Evolutionary conservation across 1,284 basidiomycete species (phyloP), one percentile per base, ranked within the genome.

Genomic region (Megacollybia platyphylla): DNA sequence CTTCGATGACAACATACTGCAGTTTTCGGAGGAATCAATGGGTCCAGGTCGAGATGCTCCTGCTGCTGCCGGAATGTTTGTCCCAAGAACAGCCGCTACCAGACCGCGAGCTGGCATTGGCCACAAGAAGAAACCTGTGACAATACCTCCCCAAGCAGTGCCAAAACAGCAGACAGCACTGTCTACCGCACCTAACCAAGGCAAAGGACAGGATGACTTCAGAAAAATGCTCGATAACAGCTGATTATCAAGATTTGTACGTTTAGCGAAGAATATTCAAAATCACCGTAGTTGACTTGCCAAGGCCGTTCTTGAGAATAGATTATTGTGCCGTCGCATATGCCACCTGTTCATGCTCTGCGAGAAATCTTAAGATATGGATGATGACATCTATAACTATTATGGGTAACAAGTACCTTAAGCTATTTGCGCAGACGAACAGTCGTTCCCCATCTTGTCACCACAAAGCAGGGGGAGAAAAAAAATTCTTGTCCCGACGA

Each of bases 191-290:
- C 48, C 52, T 40, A 43, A 41, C 36, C 49, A 53, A 47, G 60
- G 52, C 38, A 74, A 78, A 57, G 76, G 73, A 2, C 85, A 88
- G 57, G 79, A 87, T 51, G 84, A 87, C 54, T 89, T 89, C 54
- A 67, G 85, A 46, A 86, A 78, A 56, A 82, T 88, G 79, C 55
- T 88, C 43, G 59, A 62, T 50, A 52, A 51, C 5, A 24, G 18
- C 11, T 34, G 31, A 34, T 17, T 24, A 5, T 24, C 11, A 34
- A n/a, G 31, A 5, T 34, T 34, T 34, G 15, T n/a, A 34, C 31
- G 15, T 34, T 15, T 15, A 15, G 15, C 15, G 15, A 15, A n/a
- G 11, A 17, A 34, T 6, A 34, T 34, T 34, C 11, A 11, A 34
- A 34, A n/a, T 2, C 31, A 11, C 3, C 5, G 15, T 17, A 17